Percentiles rank a stretch among this genome's conserved stretches.
These are phyloP conservation scores for Linanthus parryae DNA, from an alignment of 148 eudicot genomes.

Conservation along the genomic window DNA sequence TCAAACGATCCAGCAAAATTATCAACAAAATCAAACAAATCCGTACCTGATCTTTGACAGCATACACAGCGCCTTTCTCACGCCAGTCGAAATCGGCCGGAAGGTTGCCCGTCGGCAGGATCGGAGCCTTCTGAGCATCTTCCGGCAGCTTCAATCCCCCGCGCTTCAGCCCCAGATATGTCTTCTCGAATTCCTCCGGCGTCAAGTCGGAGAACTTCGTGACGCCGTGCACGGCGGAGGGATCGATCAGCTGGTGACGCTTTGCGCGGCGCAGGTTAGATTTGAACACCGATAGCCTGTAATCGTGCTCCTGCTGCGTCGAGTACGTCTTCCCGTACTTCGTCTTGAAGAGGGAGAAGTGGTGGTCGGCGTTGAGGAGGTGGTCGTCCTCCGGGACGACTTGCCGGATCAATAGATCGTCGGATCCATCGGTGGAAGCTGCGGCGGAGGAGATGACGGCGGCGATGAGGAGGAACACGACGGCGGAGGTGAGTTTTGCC, in stretches of 20 bases:
- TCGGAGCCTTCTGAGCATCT: constrained; percentile 71
- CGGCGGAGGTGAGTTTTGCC: constrained; percentile 15
- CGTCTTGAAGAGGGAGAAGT: constrained; percentile 15
- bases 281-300: neutral
- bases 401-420: constrained; percentile 55
- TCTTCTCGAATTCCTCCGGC: constrained; percentile 8
- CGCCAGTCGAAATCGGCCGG: constrained; percentile 83
- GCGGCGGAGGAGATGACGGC: neutral
- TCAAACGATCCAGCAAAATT: neutral
- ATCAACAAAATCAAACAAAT: neutral
- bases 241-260: neutral
- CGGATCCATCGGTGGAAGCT: constrained; percentile 16
- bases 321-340: too few species aligned
- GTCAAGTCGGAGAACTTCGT: neutral
- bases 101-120: constrained; percentile 53
- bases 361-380: constrained; percentile 51
- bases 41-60: constrained; percentile 68
- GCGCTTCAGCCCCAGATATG: neutral
- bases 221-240: neutral
- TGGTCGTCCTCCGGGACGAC: constrained; percentile 36
- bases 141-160: neutral
- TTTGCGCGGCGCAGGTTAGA: neutral
- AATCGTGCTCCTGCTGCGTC: too few species aligned
- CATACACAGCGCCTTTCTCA: constrained; percentile 74
- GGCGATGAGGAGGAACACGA: constrained; percentile 23